Evolutionary conservation across 108 stramenopile species (phyloP).

Genomic region (Skeletonema grethae): DNA sequence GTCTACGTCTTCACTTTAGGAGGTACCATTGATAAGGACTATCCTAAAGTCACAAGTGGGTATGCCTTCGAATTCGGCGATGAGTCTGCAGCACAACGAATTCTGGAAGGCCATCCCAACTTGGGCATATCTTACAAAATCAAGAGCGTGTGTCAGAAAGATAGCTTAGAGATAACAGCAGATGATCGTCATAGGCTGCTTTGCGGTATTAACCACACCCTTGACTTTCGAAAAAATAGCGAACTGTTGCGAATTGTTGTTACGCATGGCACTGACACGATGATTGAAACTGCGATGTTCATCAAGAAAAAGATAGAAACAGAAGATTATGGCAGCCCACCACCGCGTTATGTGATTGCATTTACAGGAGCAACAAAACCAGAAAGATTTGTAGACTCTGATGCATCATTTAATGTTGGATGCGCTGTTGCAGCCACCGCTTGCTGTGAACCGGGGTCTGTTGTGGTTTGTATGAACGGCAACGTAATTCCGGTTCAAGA

Average conservation of each 20-base stretch:
- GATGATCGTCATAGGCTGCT: conserved; percentile 26
- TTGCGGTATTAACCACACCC: background rate
- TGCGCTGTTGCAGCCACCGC: conserved; percentile 51
- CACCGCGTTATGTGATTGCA: conserved; percentile 23
- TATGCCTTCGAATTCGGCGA: conserved; percentile 60
- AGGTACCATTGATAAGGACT: conserved; percentile 66
- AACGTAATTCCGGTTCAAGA: conserved; percentile 28
- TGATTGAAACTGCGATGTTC: conserved; percentile 52
- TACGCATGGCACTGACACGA: conserved; percentile 65
- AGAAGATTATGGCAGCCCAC: too few species aligned
- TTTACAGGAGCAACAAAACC: conserved; percentile 64
- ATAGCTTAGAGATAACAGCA: conserved; percentile 52
- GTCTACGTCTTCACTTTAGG: conserved; percentile 42
- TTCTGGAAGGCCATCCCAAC: conserved; percentile 43
- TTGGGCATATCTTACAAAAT: conserved; percentile 30
- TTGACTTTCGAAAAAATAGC: background rate
- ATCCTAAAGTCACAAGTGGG: conserved; percentile 52
- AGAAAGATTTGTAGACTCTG: conserved; percentile 59
- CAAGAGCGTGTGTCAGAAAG: conserved; percentile 44
- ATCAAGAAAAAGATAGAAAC: conserved; percentile 11
- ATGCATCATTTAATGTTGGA: conserved; percentile 58
- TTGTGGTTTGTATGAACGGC: conserved; percentile 50
- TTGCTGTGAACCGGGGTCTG: conserved; percentile 1
- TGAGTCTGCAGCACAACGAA: conserved; percentile 39
- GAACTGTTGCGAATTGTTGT: conserved; percentile 39